A percentile compares a stretch with the other conserved stretches of the same genome.
Evolutionary conservation across 441 rosid genomes (phyloP).

Genomic region (Lepidium campestre): DNA sequence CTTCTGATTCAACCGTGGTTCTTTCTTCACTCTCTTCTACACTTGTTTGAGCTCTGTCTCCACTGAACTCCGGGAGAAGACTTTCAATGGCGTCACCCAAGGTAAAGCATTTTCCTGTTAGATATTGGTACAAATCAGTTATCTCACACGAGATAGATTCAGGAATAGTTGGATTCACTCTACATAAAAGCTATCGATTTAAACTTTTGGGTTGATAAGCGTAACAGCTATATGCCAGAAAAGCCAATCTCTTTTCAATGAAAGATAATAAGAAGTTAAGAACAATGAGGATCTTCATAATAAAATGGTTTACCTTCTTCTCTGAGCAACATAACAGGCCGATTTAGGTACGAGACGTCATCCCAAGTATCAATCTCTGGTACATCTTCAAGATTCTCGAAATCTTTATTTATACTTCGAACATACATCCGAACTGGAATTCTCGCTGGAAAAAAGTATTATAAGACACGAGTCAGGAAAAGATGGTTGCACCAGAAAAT

Average conservation of each 20-base stretch:
- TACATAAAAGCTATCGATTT: neutral
- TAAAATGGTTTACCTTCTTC: constrained; percentile 54
- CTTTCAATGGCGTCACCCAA: constrained; percentile 55
- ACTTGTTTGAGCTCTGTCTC: constrained; percentile 29
- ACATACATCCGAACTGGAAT: constrained; percentile 84
- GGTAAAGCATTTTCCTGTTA: constrained; percentile 65
- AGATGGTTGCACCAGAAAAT: neutral
- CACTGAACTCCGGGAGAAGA: constrained; percentile 53
- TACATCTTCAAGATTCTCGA: constrained; percentile 64
- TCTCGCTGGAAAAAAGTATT: constrained; percentile 45
- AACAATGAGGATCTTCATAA: neutral
- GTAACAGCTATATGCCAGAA: neutral
- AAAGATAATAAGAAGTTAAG: neutral
- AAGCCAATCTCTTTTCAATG: neutral
- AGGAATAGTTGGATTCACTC: neutral
- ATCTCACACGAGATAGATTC: neutral
- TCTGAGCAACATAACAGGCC: constrained; percentile 59
- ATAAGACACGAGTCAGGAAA: neutral
- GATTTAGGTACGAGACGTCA: constrained; percentile 66
- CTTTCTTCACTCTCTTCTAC: constrained; percentile 27
- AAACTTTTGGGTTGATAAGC: neutral
- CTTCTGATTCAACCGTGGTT: constrained; percentile 24
- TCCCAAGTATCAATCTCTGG: constrained; percentile 76
- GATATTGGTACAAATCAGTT: neutral
- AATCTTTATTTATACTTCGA: constrained; percentile 45